A percentile compares a stretch with the other conserved stretches of the same genome.
Conservation (phyloP, 2,329 filamentous ascomycete species). For the Paecilomyces variotii region DNA sequence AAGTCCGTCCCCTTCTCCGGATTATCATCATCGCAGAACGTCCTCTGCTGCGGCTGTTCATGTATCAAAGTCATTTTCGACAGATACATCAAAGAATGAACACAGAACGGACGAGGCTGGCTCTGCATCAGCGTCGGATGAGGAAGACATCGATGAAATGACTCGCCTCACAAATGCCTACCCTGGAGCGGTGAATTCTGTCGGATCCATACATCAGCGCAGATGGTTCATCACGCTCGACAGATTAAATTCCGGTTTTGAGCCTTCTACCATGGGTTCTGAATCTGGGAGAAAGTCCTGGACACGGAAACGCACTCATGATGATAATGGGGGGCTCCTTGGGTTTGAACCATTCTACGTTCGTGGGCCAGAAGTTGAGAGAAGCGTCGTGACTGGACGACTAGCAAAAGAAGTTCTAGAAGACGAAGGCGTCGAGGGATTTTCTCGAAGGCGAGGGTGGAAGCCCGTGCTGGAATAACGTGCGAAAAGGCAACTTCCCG, state of each 20-base stretch:
- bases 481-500: not conserved
- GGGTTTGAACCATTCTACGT: conserved; percentile 55
- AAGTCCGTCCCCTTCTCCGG: conserved; percentile 8
- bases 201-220: conserved; percentile 60
- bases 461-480: conserved; percentile 23
- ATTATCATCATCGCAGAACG: not conserved
- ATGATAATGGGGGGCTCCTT: conserved; percentile 3
- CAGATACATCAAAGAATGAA: conserved; percentile 3
- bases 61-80: conserved; percentile 8
- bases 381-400: conserved; percentile 60
- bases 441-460: conserved; percentile 55
- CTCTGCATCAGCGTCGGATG: conserved; percentile 8
- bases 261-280: conserved; percentile 1
- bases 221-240: conserved; percentile 61
- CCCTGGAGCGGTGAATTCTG: conserved; percentile 55
- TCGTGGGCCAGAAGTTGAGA: conserved; percentile 51
- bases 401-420: conserved; percentile 50
- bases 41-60: conserved; percentile 9
- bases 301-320: conserved; percentile 14
- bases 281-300: conserved; percentile 16
- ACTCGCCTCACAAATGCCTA: conserved; percentile 59
- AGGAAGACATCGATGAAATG: conserved; percentile 44
- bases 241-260: conserved; percentile 51
- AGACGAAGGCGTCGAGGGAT: conserved; percentile 54
- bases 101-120: conserved; percentile 8